Base-by-base conservation (phyloP, 148 eudicot species). In the Cornus controversa region DNA sequence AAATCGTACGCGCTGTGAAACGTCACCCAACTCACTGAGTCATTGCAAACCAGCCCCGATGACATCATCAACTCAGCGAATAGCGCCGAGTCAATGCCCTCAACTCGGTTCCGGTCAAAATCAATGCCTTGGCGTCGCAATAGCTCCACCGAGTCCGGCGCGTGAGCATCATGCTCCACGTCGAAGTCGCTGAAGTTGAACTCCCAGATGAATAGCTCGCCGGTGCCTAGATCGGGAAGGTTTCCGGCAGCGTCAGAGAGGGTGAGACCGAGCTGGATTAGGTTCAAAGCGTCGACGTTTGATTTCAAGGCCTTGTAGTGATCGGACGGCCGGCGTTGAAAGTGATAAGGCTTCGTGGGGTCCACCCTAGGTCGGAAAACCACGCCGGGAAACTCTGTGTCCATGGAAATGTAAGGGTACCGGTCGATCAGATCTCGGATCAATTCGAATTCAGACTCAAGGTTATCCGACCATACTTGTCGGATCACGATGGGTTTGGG, bases 1-100 rank as follows among this genome's bases (percentile, higher is more conserved):
- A 91, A 89, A 34, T 91, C 95, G 70, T 91, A 91, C 67, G 90
- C 93, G 83, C 95, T 91, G 65, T 89, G 95, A 53, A 91, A 91
- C 45, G 95, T 87, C 62, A 91, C 92, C 95, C 95, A 91, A 42
- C 80, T 85, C 66, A 91, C 87, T 1, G 82, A 70, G 65, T 84
- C 83, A 47, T 88, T 89, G 31, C 95, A 89, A 0, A 91, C 90
- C 31, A 91, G 62, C 2, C 93, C 93, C 3, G 93, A 89, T 9
- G 90, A 80, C 90, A 91, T 89, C 85, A 91, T 83, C 53, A 88
- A 54, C 82, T 86, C 85, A 0, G 91, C 93, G 54, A 91, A 91
- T 18, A 74, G 71, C 1, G 3, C 77, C 68, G 90, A 82, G 77
- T 86, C 84, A 8, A 91, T 71, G 36, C 94, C 94, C 0, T 87